Evolutionary conservation across 805 yeast genomes (phyloP).

Genomic region (Suhomyces xylopsoci): DNA sequence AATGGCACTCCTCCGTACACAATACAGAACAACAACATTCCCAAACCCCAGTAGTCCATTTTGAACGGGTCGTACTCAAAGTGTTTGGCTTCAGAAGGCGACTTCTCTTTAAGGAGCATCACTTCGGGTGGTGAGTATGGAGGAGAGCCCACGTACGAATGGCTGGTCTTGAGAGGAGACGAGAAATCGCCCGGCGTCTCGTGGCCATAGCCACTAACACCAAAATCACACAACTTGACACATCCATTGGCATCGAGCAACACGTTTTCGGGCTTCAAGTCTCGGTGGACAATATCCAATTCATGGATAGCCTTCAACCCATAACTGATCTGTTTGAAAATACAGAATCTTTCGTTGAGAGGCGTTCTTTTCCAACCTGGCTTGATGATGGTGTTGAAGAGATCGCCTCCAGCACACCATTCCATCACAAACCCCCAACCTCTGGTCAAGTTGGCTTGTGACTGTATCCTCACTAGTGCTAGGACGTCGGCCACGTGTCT

Average conservation of each 20-base stretch:
- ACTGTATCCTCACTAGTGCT: slow-evolving; percentile 55
- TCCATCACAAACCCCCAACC: slow-evolving; percentile 80
- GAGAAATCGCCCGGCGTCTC: slow-evolving; percentile 47
- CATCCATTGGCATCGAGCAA: slow-evolving; percentile 58
- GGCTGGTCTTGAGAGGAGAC: slow-evolving; percentile 37
- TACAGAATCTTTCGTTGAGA: slow-evolving; percentile 54
- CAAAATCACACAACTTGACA: slow-evolving; percentile 72
- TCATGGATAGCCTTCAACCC: slow-evolving; percentile 65
- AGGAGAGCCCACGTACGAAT: slow-evolving; percentile 69
- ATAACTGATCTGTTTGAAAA: slow-evolving; percentile 63
- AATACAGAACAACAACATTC: slow-evolving; percentile 61
- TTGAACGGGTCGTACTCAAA: slow-evolving; percentile 59
- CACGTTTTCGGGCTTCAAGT: slow-evolving; percentile 73
- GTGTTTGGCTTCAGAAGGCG: slow-evolving; percentile 29
- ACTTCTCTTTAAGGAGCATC: slow-evolving; percentile 44
- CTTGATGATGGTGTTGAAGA: slow-evolving; percentile 52
- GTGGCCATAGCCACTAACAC: slow-evolving; percentile 67
- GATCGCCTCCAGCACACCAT: slow-evolving; percentile 58
- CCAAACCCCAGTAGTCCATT: slow-evolving; percentile 73
- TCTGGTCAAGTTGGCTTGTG: slow-evolving; percentile 50
- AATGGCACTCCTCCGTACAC: slow-evolving; percentile 62
- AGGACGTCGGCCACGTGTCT: slow-evolving; percentile 59
- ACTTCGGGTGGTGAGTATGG: slow-evolving; percentile 83
- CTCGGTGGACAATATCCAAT: slow-evolving; percentile 66
- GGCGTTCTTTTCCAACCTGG: slow-evolving; percentile 59